phyloP scores from a whole-genome alignment of 2,329 filamentous ascomycete species.

The Penicillium paneum region DNA sequence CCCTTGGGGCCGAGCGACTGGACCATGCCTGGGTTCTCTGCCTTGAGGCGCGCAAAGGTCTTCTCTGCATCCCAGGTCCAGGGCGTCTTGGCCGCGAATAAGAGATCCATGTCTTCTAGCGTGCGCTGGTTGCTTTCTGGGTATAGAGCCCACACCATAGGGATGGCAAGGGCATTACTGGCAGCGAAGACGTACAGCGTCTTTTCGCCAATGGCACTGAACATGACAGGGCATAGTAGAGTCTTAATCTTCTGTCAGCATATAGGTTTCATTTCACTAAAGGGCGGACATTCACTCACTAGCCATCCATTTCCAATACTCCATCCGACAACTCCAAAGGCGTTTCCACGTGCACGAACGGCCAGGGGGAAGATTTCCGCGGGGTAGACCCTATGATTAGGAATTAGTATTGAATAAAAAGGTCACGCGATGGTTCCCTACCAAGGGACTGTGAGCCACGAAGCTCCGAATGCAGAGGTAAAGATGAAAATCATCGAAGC shows the following conservation, averaged over 20 bases:
- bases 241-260: constrained; percentile 27
- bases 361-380: constrained; percentile 72
- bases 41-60: constrained; percentile 61
- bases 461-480: constrained; percentile 62
- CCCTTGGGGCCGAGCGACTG: constrained; percentile 37
- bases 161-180: constrained; percentile 63
- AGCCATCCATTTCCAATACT: constrained; percentile 70
- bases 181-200: constrained; percentile 72
- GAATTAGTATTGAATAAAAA: neutral
- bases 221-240: constrained; percentile 59
- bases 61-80: constrained; percentile 71
- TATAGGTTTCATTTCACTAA: constrained; percentile 15
- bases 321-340: constrained; percentile 74
- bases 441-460: constrained; percentile 60
- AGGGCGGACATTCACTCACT: constrained; percentile 33
- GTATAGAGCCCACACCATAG: constrained; percentile 70
- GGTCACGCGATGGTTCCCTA: neutral
- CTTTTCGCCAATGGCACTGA: constrained; percentile 63
- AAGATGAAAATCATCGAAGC: constrained; percentile 70
- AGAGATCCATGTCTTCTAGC: constrained; percentile 70
- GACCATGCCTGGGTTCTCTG: constrained; percentile 54
- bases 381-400: constrained; percentile 52
- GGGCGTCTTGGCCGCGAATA: constrained; percentile 64
- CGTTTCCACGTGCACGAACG: constrained; percentile 70
- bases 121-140: constrained; percentile 72